Conservation (phyloP, 331 rosid species). For the Pyrus hybrid region DNA sequence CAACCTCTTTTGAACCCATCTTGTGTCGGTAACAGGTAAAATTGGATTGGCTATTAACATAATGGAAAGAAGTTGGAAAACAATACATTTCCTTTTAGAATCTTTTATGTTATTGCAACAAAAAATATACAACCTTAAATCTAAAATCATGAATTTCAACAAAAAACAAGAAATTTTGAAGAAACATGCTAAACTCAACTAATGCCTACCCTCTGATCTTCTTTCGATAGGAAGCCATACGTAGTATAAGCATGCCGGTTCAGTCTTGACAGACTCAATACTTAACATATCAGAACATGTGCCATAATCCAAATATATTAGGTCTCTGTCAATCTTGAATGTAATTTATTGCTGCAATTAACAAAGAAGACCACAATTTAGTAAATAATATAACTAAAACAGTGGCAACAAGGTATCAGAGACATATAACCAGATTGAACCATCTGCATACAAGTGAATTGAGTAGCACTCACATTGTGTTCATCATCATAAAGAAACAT, state of each 20-base stretch:
- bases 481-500: slow-evolving; percentile 22
- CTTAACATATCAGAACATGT: slow-evolving; percentile 39
- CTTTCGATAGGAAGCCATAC: slow-evolving; percentile 60
- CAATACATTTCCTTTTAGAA: not conserved
- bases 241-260: slow-evolving; percentile 75
- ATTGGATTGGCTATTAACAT: not conserved
- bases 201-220: slow-evolving; percentile 67
- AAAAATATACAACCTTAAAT: too few species aligned
- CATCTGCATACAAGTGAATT: slow-evolving; percentile 2
- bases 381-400: slow-evolving; percentile 12
- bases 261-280: slow-evolving; percentile 59
- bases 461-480: slow-evolving; percentile 54
- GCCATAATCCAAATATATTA: slow-evolving; percentile 33
- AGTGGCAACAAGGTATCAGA: not conserved
- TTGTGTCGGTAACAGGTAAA: slow-evolving; percentile 27
- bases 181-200: not conserved
- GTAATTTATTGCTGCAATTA: slow-evolving; percentile 41
- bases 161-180: too few species aligned
- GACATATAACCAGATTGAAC: slow-evolving; percentile 8
- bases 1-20: slow-evolving; percentile 80
- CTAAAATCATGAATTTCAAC: too few species aligned
- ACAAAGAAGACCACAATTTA: slow-evolving; percentile 18
- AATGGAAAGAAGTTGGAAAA: not conserved
- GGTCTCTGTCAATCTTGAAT: slow-evolving; percentile 52
- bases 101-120: not conserved